Base-by-base conservation (phyloP, 164 flowering plant species). In the Stephania japonica region DNA sequence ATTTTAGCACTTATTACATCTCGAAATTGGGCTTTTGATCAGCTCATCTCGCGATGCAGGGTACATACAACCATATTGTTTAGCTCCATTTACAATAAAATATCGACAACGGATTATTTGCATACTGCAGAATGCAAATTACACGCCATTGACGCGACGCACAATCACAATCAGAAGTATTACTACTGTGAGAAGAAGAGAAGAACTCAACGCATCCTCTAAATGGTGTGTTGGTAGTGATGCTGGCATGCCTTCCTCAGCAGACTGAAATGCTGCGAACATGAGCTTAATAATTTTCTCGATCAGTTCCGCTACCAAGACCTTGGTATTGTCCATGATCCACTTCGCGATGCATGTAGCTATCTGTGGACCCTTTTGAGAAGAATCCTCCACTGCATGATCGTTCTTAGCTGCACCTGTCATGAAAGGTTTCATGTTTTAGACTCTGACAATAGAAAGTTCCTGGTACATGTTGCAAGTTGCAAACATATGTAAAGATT, bases 151-250 rank as follows among this genome's bases (percentile, higher is more conserved):
- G 42, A 79, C 81, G 69, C 94, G 87, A 74, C 80, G 72, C 72
- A 88, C 81, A 25, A 87, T 86, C 68, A 93, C 91, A 66, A 91
- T 70, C 62, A 91, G 67, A 75, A 93, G 79, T 27, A 89, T 93
- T 67, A 90, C 47, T 2, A 91, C 68, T 0, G 94, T 81, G 42
- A 93, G 88, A 78, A 88, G 32, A 69, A 91, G 73, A 0, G 96
- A 88, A 10, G 85, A 75, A 77, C 84, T 86, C 80, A 91, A 75
- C 65, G 78, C 87, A 42, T 84, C 86, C 68, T 82, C 83, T 16
- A 90, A 85, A n/a, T 56, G 71, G 77, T 79, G 81, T 6, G 43
- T 42, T 4, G 64, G 71, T 41, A 69, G 50, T 44, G 50, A 44
- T 44, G 50, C 65, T 26, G 65, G n/a, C n/a, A n/a, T n/a, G n/a